Evolutionary conservation across 257 asterid species (phyloP).

Genomic region (Verbena officinalis): DNA sequence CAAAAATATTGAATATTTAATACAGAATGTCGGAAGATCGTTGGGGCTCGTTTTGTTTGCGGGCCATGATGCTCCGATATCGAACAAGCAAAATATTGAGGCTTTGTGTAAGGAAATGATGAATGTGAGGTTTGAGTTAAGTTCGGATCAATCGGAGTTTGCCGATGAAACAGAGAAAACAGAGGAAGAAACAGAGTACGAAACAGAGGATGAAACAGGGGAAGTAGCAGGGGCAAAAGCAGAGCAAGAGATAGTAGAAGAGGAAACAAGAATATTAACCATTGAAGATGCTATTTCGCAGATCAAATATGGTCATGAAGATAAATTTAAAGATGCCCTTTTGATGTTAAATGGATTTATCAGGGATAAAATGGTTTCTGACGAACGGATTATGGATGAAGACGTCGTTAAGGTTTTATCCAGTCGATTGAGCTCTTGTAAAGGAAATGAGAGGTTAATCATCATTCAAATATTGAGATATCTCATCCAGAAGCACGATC

Average conservation of each 20-base stretch:
- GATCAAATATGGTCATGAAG: slow-evolving; percentile 56
- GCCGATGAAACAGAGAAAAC: slow-evolving; percentile 29
- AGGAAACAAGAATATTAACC: slow-evolving; percentile 37
- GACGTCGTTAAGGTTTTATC: slow-evolving; percentile 49
- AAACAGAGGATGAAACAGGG: slow-evolving; percentile 29
- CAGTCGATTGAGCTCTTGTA: slow-evolving; percentile 47
- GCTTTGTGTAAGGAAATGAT: slow-evolving; percentile 65
- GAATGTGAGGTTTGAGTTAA: slow-evolving; percentile 52
- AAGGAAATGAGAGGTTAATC: slow-evolving; percentile 46
- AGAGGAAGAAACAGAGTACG: slow-evolving; percentile 30
- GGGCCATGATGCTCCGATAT: slow-evolving; percentile 56
- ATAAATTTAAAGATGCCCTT: slow-evolving; percentile 49
- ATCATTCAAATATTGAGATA: slow-evolving; percentile 55
- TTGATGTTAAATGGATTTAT: slow-evolving; percentile 45
- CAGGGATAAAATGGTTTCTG: slow-evolving; percentile 43
- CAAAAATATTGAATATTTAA: slow-evolving; percentile 53
- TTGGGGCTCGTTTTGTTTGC: slow-evolving; percentile 85
- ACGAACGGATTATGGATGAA: slow-evolving; percentile 49
- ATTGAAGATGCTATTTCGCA: slow-evolving; percentile 54
- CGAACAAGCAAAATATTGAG: slow-evolving; percentile 59
- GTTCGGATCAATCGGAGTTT: slow-evolving; percentile 51
- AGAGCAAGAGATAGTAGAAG: slow-evolving; percentile 38
- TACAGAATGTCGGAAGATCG: slow-evolving; percentile 73
- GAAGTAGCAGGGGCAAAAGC: slow-evolving; percentile 34
- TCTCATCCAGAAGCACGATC: slow-evolving; percentile 39